Percentiles rank a stretch among this genome's conserved stretches.
These are phyloP conservation scores for Brassica rapa DNA, from an alignment of 345 rosid genomes.

Conservation along the genomic window DNA sequence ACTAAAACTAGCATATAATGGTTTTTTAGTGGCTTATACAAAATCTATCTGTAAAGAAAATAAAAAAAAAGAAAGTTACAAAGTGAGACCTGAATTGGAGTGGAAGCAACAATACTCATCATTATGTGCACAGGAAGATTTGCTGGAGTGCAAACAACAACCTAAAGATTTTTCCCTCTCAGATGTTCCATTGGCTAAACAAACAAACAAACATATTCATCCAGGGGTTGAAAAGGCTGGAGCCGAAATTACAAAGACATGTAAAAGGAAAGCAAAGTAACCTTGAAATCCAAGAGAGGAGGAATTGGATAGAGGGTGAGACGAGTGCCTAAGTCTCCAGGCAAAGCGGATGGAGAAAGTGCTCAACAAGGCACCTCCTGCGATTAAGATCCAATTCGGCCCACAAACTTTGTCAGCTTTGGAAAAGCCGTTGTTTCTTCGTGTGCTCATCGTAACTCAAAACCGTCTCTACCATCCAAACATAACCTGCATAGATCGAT, in stretches of 20 bases:
- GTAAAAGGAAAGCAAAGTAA: background rate
- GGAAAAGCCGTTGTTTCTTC: constrained; percentile 44
- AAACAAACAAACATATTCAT: constrained; percentile 6
- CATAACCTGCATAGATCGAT: constrained; percentile 50
- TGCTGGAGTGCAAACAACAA: constrained; percentile 36
- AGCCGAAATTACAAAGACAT: background rate
- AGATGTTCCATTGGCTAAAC: constrained; percentile 37
- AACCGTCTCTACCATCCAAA: constrained; percentile 46
- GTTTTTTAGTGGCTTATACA: background rate
- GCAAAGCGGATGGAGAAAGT: constrained; percentile 91
- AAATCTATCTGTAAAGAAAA: background rate
- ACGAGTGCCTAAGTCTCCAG: constrained; percentile 80
- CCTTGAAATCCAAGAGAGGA: constrained; percentile 49
- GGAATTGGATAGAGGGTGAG: constrained; percentile 52
- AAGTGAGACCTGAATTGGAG: constrained; percentile 35
- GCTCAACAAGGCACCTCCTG: constrained; percentile 93
- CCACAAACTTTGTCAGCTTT: constrained; percentile 51
- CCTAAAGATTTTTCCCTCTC: constrained; percentile 7
- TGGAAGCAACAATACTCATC: constrained; percentile 32
- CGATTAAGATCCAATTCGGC: constrained; percentile 93
- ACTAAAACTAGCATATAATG: background rate
- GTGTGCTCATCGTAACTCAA: constrained; percentile 65
- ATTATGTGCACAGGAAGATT: constrained; percentile 23
- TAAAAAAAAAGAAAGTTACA: background rate
- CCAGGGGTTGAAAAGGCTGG: background rate